Percentiles rank a stretch among this genome's conserved stretches.
Evolutionary conservation across 2,329 filamentous ascomycete species (phyloP).

Genomic region (Tetracladium maxilliforme): DNA sequence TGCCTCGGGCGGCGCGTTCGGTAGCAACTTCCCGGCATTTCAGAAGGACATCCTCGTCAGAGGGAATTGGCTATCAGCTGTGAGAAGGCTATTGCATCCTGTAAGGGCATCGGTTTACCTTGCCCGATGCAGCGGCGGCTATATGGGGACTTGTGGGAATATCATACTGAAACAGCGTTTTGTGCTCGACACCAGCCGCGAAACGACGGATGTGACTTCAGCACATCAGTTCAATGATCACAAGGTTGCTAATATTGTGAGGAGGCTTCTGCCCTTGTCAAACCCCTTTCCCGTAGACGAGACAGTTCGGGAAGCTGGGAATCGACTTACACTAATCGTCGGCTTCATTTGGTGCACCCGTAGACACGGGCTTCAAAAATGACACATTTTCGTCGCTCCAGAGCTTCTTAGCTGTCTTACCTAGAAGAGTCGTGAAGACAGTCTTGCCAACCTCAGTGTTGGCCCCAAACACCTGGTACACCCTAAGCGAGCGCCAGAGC

Average conservation of each 20-base stretch:
- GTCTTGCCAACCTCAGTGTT: slow-evolving; percentile 83
- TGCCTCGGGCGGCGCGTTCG: slow-evolving; percentile 22
- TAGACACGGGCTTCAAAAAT: slow-evolving; percentile 74
- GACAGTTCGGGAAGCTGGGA: too few species aligned
- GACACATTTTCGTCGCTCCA: slow-evolving; percentile 31
- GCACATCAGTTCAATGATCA: too few species aligned
- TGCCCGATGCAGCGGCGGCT: slow-evolving; percentile 37
- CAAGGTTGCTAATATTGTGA: too few species aligned
- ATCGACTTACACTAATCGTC: slow-evolving; percentile 45
- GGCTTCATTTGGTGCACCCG: slow-evolving; percentile 52
- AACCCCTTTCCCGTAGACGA: too few species aligned
- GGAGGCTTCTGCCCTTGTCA: too few species aligned
- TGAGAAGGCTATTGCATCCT: too few species aligned
- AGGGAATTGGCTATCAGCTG: slow-evolving; percentile 25
- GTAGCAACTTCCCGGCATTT: slow-evolving; percentile 29
- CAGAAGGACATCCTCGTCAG: slow-evolving; percentile 33
- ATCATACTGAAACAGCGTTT: slow-evolving; percentile 56
- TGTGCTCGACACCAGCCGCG: slow-evolving; percentile 36
- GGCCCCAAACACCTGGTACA: slow-evolving; percentile 67
- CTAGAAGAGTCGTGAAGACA: slow-evolving; percentile 59
- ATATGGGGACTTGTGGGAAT: slow-evolving; percentile 67
- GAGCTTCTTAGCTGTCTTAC: slow-evolving; percentile 38
- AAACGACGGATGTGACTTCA: slow-evolving; percentile 43
- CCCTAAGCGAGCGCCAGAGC: slow-evolving; percentile 53
- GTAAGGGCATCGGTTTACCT: slow-evolving; percentile 19